Conservation (phyloP, 768 basidiomycete genomes). For the Pisolithus albus region DNA sequence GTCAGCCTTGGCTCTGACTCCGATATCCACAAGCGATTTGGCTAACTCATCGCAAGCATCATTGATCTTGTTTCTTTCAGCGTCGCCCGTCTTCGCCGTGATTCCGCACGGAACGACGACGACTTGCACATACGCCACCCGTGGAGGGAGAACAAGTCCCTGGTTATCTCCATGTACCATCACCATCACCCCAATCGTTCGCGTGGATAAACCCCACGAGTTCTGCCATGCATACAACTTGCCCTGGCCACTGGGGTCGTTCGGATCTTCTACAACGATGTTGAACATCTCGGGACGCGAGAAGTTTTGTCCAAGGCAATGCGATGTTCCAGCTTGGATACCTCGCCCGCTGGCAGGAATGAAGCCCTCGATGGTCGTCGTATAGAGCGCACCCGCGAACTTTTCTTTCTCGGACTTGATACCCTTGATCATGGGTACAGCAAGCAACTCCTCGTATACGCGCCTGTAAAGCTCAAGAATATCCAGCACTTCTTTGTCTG, state of each 20-base stretch:
- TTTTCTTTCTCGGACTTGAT: slow-evolving; percentile 99
- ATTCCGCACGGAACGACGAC: slow-evolving; percentile 92
- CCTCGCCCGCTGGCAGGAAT: slow-evolving; percentile 95
- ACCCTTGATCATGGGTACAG: slow-evolving; percentile 94
- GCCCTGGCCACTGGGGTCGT: slow-evolving; percentile 53
- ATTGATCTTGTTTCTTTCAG: slow-evolving; percentile 63
- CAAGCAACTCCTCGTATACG: slow-evolving; percentile 94
- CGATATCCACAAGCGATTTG: slow-evolving; percentile 60
- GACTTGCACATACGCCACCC: slow-evolving; percentile 89
- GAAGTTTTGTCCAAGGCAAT: slow-evolving; percentile 98
- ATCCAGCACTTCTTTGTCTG: slow-evolving; percentile 83
- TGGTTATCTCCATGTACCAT: slow-evolving; percentile 99
- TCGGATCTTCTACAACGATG: slow-evolving; percentile 93
- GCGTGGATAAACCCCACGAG: slow-evolving; percentile 96
- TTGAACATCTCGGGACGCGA: slow-evolving; percentile 96
- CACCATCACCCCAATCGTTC: slow-evolving; percentile 97
- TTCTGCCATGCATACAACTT: slow-evolving; percentile 95
- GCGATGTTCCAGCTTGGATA: slow-evolving; percentile 96
- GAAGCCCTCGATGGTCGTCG: slow-evolving; percentile 97
- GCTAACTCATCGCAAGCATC: slow-evolving; percentile 74
- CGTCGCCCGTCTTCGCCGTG: slow-evolving; percentile 73
- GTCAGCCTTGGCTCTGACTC: slow-evolving; percentile 83
- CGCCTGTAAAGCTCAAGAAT: slow-evolving; percentile 95
- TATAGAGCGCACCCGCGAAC: slow-evolving; percentile 96
- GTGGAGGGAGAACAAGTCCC: slow-evolving; percentile 93